phyloP scores from a whole-genome alignment of 139 green algal species.

The Protoeuglena noctilucae region DNA sequence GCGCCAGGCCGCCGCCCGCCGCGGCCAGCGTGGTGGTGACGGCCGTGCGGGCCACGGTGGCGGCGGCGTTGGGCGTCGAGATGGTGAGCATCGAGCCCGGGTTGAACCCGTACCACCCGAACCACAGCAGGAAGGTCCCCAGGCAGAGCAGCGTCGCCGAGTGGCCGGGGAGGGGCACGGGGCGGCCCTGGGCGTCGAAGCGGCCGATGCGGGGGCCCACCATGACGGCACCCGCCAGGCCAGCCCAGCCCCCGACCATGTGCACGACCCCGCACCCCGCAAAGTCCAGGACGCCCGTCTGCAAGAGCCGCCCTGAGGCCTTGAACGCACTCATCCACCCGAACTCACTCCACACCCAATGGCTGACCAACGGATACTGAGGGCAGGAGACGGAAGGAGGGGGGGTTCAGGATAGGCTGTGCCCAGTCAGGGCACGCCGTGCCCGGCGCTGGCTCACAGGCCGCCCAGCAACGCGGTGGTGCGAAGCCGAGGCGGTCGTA shows the following conservation, averaged over 20 bases:
- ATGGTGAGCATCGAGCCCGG: constrained; percentile 34
- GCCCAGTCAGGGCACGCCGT: too few relatives aligned
- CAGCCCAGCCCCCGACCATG: constrained; percentile 31
- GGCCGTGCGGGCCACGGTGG: constrained; percentile 13
- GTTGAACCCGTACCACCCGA: constrained; percentile 47
- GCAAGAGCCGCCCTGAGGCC: constrained; percentile 13
- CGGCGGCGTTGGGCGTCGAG: constrained; percentile 1
- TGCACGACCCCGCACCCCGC: constrained; percentile 43
- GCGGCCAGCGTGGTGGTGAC: constrained; percentile 47
- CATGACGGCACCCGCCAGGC: constrained; percentile 10
- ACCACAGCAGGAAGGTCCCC: constrained; percentile 52
- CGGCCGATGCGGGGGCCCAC: constrained; percentile 15
- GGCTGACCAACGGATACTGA: constrained; percentile 48
- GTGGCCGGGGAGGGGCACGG: constrained; percentile 11
- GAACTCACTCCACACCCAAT: constrained; percentile 38
- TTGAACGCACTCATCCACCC: constrained; percentile 42
- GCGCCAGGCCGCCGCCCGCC: constrained; percentile 19
- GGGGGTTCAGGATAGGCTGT: too few relatives aligned
- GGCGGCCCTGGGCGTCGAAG: constrained; percentile 14
- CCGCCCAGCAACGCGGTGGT: too few relatives aligned
- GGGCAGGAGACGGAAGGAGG: too few relatives aligned
- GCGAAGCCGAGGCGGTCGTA: too few relatives aligned
- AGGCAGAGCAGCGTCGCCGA: constrained; percentile 20
- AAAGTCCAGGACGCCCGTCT: constrained; percentile 59
- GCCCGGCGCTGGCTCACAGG: too few relatives aligned